Conservation (phyloP, 352 stramenopile genomes). For the Achlya hypogyna region DNA sequence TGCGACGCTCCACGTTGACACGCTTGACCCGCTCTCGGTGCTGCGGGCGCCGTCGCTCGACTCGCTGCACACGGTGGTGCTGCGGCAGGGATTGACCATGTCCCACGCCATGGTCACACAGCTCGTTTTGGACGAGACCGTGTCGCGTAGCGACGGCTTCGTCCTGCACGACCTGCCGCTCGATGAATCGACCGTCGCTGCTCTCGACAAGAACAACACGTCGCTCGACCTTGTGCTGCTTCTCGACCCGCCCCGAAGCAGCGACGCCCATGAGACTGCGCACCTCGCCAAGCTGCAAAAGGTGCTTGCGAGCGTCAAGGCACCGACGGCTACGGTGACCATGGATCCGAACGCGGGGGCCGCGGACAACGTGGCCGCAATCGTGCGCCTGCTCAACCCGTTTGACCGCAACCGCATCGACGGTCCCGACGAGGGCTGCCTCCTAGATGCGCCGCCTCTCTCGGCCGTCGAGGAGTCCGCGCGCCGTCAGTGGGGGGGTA, state of each 20-base stretch:
- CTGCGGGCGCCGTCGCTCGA: neutral
- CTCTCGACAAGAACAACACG: neutral
- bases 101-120: neutral
- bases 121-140: neutral
- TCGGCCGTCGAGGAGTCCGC: neutral
- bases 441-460: neutral
- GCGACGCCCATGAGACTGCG: neutral
- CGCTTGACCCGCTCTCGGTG: neutral
- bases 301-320: neutral
- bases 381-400: neutral
- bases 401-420: neutral
- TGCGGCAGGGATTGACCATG: neutral
- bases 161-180: neutral
- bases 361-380: neutral
- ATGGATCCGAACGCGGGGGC: neutral
- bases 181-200: neutral
- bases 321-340: neutral
- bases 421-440: neutral
- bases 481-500: neutral
- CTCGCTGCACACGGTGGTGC: neutral
- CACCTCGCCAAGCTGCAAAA: neutral
- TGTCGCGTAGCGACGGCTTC: neutral
- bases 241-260: neutral
- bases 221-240: neutral
- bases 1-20: neutral